Conservation (phyloP, 805 yeast species). For the Yarrowia hollandica region DNA sequence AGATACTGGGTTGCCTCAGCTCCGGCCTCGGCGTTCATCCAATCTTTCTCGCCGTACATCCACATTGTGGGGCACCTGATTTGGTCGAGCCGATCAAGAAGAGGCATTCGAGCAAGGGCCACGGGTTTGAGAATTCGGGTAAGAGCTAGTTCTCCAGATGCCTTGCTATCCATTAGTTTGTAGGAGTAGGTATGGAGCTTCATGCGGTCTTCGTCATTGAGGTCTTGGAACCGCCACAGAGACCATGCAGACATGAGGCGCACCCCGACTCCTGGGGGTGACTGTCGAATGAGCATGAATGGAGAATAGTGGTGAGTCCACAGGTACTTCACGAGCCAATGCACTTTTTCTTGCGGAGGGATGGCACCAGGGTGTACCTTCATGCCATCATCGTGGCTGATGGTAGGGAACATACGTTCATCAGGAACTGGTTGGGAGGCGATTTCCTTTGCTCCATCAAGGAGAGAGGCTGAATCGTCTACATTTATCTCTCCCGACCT, state of each 20-base stretch:
- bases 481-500: slow-evolving; percentile 31
- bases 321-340: slow-evolving; percentile 68
- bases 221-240: slow-evolving; percentile 66
- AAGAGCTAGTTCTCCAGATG: slow-evolving; percentile 90
- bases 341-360: slow-evolving; percentile 48
- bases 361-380: slow-evolving; percentile 22
- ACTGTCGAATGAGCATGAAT: slow-evolving; percentile 73
- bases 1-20: slow-evolving; percentile 39
- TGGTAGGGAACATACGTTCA: slow-evolving; percentile 7
- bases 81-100: slow-evolving; percentile 50
- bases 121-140: slow-evolving; percentile 85
- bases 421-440: slow-evolving; percentile 5
- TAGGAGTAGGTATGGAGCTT: slow-evolving; percentile 76
- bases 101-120: slow-evolving; percentile 79
- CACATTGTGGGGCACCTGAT: slow-evolving; percentile 65
- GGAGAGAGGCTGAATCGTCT: neutral
- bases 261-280: slow-evolving; percentile 48
- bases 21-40: slow-evolving; percentile 57
- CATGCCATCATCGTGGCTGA: slow-evolving; percentile 6
- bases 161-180: slow-evolving; percentile 75
- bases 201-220: slow-evolving; percentile 48
- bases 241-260: slow-evolving; percentile 89
- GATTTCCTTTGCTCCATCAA: slow-evolving; percentile 5
- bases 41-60: slow-evolving; percentile 80
- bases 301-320: slow-evolving; percentile 91